Conservation (phyloP, 208 protist genomes). For the Acanthamoeba quina region DNA sequence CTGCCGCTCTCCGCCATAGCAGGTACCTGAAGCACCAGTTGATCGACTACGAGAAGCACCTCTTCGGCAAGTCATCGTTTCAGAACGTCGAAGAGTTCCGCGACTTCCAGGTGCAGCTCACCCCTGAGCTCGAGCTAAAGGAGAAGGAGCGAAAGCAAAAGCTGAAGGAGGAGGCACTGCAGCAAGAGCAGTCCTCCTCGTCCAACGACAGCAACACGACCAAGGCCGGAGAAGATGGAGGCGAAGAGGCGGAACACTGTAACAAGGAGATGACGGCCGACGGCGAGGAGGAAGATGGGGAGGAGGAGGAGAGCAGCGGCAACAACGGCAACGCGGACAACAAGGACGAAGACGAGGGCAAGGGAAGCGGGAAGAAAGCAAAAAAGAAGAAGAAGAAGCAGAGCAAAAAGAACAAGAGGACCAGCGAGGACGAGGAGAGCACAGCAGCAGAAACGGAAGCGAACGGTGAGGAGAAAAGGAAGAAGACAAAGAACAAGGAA, state of each 20-base stretch:
- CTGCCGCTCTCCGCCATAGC: neutral
- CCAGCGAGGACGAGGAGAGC: neutral
- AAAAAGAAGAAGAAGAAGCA: neutral
- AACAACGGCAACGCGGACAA: neutral
- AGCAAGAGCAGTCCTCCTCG: neutral
- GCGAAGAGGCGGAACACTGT: neutral
- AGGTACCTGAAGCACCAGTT: slow-evolving; percentile 51
- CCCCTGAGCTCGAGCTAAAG: neutral
- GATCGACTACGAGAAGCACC: slow-evolving; percentile 52
- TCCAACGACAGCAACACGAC: neutral
- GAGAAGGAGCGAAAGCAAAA: slow-evolving; percentile 27
- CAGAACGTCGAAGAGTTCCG: slow-evolving; percentile 34
- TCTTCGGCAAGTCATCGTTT: slow-evolving; percentile 36
- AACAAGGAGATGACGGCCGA: neutral
- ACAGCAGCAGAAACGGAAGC: too few relatives aligned
- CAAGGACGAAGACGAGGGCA: neutral
- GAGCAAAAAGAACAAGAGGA: neutral
- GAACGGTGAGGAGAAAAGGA: neutral
- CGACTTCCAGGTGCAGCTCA: slow-evolving; percentile 19
- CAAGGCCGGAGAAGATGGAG: neutral
- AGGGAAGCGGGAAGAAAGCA: neutral
- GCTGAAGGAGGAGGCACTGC: neutral
- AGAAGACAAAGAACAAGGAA: slow-evolving; percentile 8
- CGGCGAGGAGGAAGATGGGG: neutral
- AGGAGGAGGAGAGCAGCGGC: neutral